Conservation (phyloP, 768 basidiomycete genomes). For the Trichaptum fuscoviolaceum region DNA sequence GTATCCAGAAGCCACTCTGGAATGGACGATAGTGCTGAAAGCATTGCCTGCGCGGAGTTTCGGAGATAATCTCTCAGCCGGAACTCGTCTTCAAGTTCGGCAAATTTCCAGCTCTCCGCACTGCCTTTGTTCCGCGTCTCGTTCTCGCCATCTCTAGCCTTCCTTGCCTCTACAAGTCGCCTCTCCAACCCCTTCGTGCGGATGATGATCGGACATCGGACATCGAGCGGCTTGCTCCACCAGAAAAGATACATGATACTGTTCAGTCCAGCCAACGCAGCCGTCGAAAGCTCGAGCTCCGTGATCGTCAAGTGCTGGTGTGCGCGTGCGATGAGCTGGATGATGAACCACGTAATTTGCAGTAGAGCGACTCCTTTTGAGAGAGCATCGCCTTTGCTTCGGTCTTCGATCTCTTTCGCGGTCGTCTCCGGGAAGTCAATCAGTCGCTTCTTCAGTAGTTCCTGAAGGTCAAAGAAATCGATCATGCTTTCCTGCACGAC, state of each 20-base stretch:
- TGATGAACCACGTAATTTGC: slow-evolving; percentile 30
- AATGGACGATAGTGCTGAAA: background rate
- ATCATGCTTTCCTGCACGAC: background rate
- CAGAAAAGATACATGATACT: slow-evolving; percentile 27
- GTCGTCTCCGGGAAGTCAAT: slow-evolving; percentile 11
- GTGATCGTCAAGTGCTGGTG: slow-evolving; percentile 4
- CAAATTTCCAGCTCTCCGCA: too few species aligned
- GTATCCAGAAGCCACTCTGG: background rate
- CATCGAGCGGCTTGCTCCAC: slow-evolving; percentile 37
- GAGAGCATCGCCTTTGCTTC: slow-evolving; percentile 28
- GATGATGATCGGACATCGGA: slow-evolving; percentile 15
- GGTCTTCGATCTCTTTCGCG: slow-evolving; percentile 23
- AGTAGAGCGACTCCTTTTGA: slow-evolving; percentile 25
- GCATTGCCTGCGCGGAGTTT: background rate
- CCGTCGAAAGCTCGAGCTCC: slow-evolving; percentile 28
- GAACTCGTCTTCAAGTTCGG: too few species aligned
- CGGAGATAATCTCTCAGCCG: background rate
- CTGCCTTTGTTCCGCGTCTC: background rate
- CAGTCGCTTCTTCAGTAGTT: background rate
- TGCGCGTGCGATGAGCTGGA: slow-evolving; percentile 24
- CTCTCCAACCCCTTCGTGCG: background rate
- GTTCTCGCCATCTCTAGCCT: background rate
- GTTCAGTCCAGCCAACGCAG: slow-evolving; percentile 29
- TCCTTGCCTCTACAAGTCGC: background rate
- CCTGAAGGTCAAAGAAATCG: background rate